phyloP scores from a whole-genome alignment of 768 basidiomycete species.

The Leucocoprinus birnbaumii region DNA sequence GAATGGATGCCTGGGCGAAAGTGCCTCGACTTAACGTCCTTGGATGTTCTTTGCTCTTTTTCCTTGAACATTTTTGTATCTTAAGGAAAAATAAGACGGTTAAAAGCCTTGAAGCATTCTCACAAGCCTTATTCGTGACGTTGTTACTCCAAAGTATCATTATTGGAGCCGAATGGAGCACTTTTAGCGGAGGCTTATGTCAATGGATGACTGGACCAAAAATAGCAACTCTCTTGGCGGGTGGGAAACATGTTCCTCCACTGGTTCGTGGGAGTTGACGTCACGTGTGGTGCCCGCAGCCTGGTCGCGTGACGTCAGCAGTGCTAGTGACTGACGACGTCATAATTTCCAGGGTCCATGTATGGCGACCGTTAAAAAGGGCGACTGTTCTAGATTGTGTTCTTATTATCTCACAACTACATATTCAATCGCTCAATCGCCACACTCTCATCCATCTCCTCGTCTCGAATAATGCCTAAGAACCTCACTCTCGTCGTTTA shows the following conservation, averaged over 20 bases:
- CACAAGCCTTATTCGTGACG: neutral
- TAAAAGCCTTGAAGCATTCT: neutral
- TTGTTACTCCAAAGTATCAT: neutral
- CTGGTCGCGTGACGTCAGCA: constrained; percentile 27
- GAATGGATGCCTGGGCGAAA: neutral
- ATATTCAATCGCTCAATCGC: neutral
- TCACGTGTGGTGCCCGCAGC: constrained; percentile 2
- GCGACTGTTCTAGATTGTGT: constrained; percentile 1
- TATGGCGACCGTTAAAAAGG: neutral
- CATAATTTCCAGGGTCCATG: constrained; percentile 19
- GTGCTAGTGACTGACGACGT: constrained; percentile 18
- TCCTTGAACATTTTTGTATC: neutral
- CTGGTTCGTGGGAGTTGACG: too few relatives aligned
- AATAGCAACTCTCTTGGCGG: neutral
- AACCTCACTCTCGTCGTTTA: constrained; percentile 69
- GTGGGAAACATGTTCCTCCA: too few relatives aligned
- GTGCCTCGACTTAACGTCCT: neutral
- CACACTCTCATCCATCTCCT: constrained; percentile 3
- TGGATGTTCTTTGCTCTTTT: neutral
- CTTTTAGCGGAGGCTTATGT: neutral
- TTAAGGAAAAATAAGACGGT: neutral
- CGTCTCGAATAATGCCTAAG: constrained; percentile 36
- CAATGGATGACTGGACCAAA: neutral
- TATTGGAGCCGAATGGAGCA: neutral
- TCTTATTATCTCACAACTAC: constrained; percentile 6